Percentiles rank a stretch among this genome's conserved stretches.
These are phyloP conservation scores for Bruguiera parviflora DNA, from an alignment of 345 rosid species.

Conservation along the genomic window DNA sequence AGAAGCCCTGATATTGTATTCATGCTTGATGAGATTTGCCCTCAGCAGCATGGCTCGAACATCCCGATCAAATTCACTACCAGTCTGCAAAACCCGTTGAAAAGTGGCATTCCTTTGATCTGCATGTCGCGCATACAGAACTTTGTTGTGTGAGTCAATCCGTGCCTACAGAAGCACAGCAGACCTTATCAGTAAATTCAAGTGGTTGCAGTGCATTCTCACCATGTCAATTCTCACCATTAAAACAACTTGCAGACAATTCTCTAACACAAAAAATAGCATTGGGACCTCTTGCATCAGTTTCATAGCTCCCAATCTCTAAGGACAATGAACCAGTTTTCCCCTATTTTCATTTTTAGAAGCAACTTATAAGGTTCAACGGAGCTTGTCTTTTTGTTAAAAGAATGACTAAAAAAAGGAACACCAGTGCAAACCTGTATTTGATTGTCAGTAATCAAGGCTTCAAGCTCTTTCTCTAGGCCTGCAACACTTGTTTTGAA, in stretches of 20 bases:
- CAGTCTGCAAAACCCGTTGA: constrained; percentile 92
- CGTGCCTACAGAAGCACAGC: constrained; percentile 62
- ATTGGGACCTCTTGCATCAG: no score
- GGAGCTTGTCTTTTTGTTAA: not conserved
- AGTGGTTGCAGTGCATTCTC: not conserved
- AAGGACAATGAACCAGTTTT: no score
- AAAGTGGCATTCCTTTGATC: constrained; percentile 96
- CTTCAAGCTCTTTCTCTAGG: constrained; percentile 83
- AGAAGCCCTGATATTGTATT: constrained; percentile 51
- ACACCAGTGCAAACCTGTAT: constrained; percentile 57
- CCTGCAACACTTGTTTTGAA: constrained; percentile 85
- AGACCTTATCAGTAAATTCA: not conserved
- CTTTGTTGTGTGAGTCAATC: constrained; percentile 95
- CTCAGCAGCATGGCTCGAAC: constrained; percentile 84
- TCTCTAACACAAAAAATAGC: no score
- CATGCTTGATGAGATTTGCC: constrained; percentile 81
- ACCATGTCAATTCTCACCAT: not conserved
- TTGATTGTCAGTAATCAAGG: constrained; percentile 89
- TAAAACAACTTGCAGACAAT: no score
- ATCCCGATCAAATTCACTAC: constrained; percentile 84
- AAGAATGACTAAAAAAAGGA: not conserved
- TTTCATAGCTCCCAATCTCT: no score
- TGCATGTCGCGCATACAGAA: constrained; percentile 92
- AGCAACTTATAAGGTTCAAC: not conserved
- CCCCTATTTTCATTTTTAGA: no score